phyloP scores from a whole-genome alignment of 306 rosid species.

The Pyrus pyrifolia region DNA sequence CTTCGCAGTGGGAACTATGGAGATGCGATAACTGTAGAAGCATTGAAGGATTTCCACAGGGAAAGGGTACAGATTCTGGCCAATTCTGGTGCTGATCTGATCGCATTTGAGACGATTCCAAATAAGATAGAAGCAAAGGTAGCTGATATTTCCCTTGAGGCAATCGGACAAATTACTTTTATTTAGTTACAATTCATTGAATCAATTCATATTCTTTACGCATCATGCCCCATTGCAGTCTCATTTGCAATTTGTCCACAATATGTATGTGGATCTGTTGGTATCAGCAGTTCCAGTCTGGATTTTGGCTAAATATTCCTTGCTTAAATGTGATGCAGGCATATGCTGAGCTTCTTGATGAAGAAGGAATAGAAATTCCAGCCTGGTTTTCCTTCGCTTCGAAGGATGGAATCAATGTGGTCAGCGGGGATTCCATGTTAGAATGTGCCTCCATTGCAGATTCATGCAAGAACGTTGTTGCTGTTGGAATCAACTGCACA shows the following conservation, averaged over 20 bases:
- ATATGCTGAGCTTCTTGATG: slow-evolving; percentile 64
- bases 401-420: slow-evolving; percentile 63
- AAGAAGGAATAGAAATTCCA: slow-evolving; percentile 72
- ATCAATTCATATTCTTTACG: background rate
- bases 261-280: too few species aligned
- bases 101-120: slow-evolving; percentile 89
- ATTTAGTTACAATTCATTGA: background rate
- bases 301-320: background rate
- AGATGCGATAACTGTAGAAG: slow-evolving; percentile 46
- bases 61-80: slow-evolving; percentile 73
- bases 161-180: too few species aligned
- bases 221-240: background rate
- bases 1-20: slow-evolving; percentile 68
- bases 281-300: too few species aligned
- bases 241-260: background rate
- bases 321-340: slow-evolving; percentile 46
- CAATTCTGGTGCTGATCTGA: slow-evolving; percentile 66
- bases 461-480: slow-evolving; percentile 53
- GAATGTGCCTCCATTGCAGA: slow-evolving; percentile 76
- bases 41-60: slow-evolving; percentile 70
- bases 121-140: slow-evolving; percentile 80
- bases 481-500: slow-evolving; percentile 86
- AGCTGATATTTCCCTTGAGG: background rate
- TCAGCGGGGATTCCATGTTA: slow-evolving; percentile 63
- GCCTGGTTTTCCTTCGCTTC: slow-evolving; percentile 86